A percentile compares a stretch with the other conserved stretches of the same genome.
These are phyloP conservation scores for Cantharellus cinnabarinus DNA, from an alignment of 768 basidiomycete genomes.

Conservation along the genomic window DNA sequence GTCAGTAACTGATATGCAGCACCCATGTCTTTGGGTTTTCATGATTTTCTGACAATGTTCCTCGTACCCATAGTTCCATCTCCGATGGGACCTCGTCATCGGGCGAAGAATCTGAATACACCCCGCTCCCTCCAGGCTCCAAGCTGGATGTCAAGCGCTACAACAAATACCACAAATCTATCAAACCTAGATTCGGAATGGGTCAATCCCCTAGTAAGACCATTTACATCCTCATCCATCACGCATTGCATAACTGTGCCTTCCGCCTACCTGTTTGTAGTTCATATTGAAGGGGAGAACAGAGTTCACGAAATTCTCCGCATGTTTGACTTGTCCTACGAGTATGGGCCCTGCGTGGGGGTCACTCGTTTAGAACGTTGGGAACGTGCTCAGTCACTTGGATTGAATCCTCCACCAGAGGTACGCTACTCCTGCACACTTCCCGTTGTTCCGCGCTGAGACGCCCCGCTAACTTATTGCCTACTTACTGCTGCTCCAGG, in stretches of 20 bases:
- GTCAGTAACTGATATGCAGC: neutral
- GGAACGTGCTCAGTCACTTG: slow-evolving; percentile 22
- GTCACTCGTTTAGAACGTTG: slow-evolving; percentile 20
- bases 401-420: slow-evolving; percentile 18
- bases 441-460: neutral
- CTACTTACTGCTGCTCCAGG: neutral
- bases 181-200: neutral
- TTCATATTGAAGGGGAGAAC: neutral
- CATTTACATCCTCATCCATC: neutral
- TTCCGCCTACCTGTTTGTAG: neutral
- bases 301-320: slow-evolving; percentile 5
- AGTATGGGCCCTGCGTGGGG: slow-evolving; percentile 13
- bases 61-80: neutral
- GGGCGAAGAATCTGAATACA: neutral
- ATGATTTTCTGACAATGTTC: neutral
- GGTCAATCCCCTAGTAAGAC: neutral
- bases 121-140: neutral
- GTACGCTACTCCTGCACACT: neutral
- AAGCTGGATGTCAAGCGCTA: neutral
- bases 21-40: neutral
- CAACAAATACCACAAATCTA: neutral
- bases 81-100: neutral
- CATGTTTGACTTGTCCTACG: slow-evolving; percentile 12
- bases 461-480: neutral
- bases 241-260: neutral